Evolutionary conservation across 371 early-diverging fungal species (phyloP).

Genomic region (Chytridium lagenaria): DNA sequence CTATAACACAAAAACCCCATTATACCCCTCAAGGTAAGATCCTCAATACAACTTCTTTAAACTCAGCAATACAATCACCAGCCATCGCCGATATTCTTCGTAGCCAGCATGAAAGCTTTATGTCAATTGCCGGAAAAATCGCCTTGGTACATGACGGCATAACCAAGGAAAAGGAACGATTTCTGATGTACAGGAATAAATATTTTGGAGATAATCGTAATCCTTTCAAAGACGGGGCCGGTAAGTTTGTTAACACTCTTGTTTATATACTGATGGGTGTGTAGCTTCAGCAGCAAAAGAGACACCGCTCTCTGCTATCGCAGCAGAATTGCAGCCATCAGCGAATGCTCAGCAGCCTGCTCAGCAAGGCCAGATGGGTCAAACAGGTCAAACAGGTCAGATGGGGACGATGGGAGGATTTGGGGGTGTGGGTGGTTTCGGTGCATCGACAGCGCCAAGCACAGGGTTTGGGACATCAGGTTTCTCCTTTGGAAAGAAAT

Average conservation of each 20-base stretch:
- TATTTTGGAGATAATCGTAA: slow-evolving; percentile 52
- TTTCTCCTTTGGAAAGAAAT: slow-evolving; percentile 19
- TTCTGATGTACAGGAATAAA: slow-evolving; percentile 50
- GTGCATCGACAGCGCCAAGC: not conserved
- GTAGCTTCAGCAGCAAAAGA: not conserved
- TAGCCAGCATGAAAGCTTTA: slow-evolving; percentile 68
- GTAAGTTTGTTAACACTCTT: not conserved
- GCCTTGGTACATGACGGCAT: slow-evolving; percentile 68
- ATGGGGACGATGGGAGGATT: not conserved
- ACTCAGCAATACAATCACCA: slow-evolving; percentile 21
- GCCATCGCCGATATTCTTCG: slow-evolving; percentile 61
- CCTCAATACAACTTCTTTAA: slow-evolving; percentile 14
- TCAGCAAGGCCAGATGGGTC: not conserved
- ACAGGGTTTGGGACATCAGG: not conserved
- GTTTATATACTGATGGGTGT: not conserved
- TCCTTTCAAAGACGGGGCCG: slow-evolving; percentile 22
- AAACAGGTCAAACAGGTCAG: not conserved
- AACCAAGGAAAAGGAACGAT: slow-evolving; percentile 55
- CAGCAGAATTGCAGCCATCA: slow-evolving; percentile 1
- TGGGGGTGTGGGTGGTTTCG: slow-evolving; percentile 4
- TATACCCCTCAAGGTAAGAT: slow-evolving; percentile 44
- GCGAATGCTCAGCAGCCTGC: not conserved
- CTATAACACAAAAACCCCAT: slow-evolving; percentile 25
- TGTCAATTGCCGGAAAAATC: slow-evolving; percentile 65
- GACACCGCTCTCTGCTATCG: slow-evolving; percentile 16